These are phyloP conservation scores for Tylopilus sp. DNA, from an alignment of 1,284 basidiomycete genomes.

Conservation along the genomic window DNA sequence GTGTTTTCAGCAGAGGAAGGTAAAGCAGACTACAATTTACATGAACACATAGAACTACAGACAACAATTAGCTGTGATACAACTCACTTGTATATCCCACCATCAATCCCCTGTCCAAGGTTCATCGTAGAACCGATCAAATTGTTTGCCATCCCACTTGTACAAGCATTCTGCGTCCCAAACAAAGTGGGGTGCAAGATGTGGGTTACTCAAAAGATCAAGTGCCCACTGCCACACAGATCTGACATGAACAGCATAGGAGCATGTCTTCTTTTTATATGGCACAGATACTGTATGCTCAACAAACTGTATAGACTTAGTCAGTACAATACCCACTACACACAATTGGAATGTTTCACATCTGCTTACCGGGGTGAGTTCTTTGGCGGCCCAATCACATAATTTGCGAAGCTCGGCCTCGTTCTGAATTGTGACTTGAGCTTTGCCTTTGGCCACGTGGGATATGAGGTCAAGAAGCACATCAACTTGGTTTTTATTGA, in stretches of 20 bases:
- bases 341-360: background rate
- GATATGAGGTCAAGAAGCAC: conserved; percentile 13
- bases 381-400: conserved; percentile 1
- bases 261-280: conserved; percentile 8
- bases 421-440: conserved; percentile 10
- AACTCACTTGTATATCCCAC: conserved; percentile 43
- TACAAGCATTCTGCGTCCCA: conserved; percentile 24
- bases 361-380: background rate
- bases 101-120: conserved; percentile 40
- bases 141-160: conserved; percentile 33
- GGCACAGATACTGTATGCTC: background rate
- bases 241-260: conserved; percentile 10
- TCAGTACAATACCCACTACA: background rate
- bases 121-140: conserved; percentile 37
- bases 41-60: background rate
- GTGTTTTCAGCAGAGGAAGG: background rate
- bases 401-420: conserved; percentile 12
- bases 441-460: background rate
- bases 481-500: conserved; percentile 16
- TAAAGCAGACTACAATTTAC: background rate
- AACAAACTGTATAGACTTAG: background rate
- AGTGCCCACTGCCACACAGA: conserved; percentile 38
- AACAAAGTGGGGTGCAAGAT: conserved; percentile 27
- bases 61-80: background rate
- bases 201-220: conserved; percentile 34